Evolutionary conservation across 306 rosid species (phyloP).

Genomic region (Vigna mungo): DNA sequence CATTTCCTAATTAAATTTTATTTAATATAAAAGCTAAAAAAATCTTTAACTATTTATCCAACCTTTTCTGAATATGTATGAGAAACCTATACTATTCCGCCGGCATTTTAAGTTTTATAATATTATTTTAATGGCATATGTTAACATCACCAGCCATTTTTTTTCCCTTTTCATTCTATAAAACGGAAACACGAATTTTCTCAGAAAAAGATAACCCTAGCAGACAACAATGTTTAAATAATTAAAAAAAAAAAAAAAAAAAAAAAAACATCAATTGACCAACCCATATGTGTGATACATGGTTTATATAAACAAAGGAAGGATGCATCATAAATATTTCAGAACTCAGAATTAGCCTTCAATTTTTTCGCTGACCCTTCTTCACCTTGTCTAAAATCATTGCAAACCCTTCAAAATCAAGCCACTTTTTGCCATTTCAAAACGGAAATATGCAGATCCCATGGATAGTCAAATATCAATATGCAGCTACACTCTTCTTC

Average conservation of each 20-base stretch:
- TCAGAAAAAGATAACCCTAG: neutral
- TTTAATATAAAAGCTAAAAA: too few species aligned
- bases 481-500: slow-evolving; percentile 38
- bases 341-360: slow-evolving; percentile 11
- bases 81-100: neutral
- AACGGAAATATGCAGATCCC: slow-evolving; percentile 6
- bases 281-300: neutral
- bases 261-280: neutral
- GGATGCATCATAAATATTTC: neutral
- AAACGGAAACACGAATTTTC: neutral
- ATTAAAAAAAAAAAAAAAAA: neutral
- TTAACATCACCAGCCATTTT: too few species aligned
- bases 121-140: neutral
- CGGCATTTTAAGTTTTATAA: neutral
- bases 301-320: slow-evolving; percentile 14
- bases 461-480: slow-evolving; percentile 9
- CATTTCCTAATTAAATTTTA: too few species aligned
- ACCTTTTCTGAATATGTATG: too few species aligned
- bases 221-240: neutral
- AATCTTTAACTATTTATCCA: too few species aligned
- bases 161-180: neutral
- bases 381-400: neutral
- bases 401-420: neutral
- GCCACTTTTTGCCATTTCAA: neutral
- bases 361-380: neutral